A percentile compares a stretch with the other conserved stretches of the same genome.
These are phyloP conservation scores for Colletotrichum tamarilloi DNA, from an alignment of 2,329 filamentous ascomycete genomes.

Conservation along the genomic window DNA sequence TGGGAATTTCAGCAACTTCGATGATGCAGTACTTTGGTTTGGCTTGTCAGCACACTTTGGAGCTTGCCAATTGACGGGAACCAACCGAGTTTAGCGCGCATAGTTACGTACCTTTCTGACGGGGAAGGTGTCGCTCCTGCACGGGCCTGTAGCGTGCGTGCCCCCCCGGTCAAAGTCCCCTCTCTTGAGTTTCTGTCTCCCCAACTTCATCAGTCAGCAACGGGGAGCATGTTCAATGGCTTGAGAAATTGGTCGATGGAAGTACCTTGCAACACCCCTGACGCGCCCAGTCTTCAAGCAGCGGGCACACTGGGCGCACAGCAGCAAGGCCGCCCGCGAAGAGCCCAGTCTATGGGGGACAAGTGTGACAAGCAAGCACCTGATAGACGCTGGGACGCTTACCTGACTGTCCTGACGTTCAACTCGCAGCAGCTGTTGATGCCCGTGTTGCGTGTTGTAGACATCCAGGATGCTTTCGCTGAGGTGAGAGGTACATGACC, in stretches of 20 bases:
- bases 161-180: neutral
- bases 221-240: neutral
- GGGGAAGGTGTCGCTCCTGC: neutral
- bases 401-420: too few species aligned
- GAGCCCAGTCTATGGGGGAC: neutral
- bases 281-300: conserved; percentile 24
- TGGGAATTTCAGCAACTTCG: conserved; percentile 22
- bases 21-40: conserved; percentile 22
- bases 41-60: neutral
- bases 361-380: neutral
- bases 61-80: neutral
- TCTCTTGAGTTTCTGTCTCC: neutral
- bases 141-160: neutral
- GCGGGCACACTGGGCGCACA: conserved; percentile 12
- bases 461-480: neutral
- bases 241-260: neutral
- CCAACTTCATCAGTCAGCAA: neutral
- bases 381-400: neutral
- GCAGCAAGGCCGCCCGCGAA: conserved; percentile 10
- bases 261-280: conserved; percentile 27
- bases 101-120: conserved; percentile 4
- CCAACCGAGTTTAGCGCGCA: conserved; percentile 7
- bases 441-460: neutral
- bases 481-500: neutral
- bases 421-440: neutral